Evolutionary conservation across 2,329 filamentous ascomycete species (phyloP).

Genomic region (Xylariales sp.): DNA sequence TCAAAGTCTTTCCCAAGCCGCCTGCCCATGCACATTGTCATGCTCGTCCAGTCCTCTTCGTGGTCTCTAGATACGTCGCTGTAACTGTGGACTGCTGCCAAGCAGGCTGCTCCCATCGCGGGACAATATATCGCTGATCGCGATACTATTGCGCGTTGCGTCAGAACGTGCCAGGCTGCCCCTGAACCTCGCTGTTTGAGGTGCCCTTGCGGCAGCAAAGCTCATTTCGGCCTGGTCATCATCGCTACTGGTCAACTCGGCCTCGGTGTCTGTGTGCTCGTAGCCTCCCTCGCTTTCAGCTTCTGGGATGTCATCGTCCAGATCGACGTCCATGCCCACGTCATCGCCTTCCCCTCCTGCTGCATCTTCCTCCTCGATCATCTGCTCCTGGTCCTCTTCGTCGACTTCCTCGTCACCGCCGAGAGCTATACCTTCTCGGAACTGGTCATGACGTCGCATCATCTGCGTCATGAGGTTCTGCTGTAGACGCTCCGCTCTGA

Average conservation of each 20-base stretch:
- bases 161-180: conserved; percentile 35
- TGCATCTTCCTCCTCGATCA: conserved; percentile 61
- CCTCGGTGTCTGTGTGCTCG: conserved; percentile 75
- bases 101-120: conserved; percentile 54
- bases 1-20: too few relatives aligned
- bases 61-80: conserved; percentile 24
- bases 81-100: conserved; percentile 48
- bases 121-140: conserved; percentile 52
- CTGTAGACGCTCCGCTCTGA: conserved; percentile 29
- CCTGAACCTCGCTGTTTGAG: conserved; percentile 29
- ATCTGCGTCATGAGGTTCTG: conserved; percentile 44
- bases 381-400: conserved; percentile 51
- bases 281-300: conserved; percentile 58
- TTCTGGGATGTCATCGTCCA: conserved; percentile 68
- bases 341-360: conserved; percentile 28
- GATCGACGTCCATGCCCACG: conserved; percentile 61
- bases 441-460: conserved; percentile 58
- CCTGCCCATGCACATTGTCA: too few relatives aligned
- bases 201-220: conserved; percentile 29
- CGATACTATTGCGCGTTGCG: conserved; percentile 46
- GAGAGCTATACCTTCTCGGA: conserved; percentile 57
- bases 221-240: conserved; percentile 32
- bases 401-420: conserved; percentile 50
- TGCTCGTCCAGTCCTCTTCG: too few relatives aligned
- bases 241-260: conserved; percentile 50